These are phyloP conservation scores for Saccharomyces cerevisiae DNA, from an alignment of 805 yeast species.

Conservation along the genomic window DNA sequence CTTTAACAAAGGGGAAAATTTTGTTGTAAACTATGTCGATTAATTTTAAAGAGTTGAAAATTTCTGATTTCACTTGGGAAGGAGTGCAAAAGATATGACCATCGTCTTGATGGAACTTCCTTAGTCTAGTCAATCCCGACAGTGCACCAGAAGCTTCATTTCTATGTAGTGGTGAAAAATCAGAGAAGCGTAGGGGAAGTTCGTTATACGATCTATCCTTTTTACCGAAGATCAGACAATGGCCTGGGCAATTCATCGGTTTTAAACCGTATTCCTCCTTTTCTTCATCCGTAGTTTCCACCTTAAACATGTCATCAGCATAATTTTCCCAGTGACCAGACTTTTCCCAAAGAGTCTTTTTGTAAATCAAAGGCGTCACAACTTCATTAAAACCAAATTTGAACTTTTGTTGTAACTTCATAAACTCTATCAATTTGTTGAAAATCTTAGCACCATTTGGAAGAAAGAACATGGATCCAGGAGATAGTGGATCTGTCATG, in stretches of 20 bases:
- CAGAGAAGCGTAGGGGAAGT: slow-evolving; percentile 76
- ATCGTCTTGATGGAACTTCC: slow-evolving; percentile 96
- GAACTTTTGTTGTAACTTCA: slow-evolving; percentile 58
- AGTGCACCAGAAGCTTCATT: slow-evolving; percentile 94
- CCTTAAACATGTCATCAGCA: slow-evolving; percentile 88
- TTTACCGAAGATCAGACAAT: slow-evolving; percentile 71
- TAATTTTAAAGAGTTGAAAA: slow-evolving; percentile 59
- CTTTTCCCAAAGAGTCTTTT: slow-evolving; percentile 73
- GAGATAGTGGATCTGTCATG: slow-evolving; percentile 71
- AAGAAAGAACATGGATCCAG: slow-evolving; percentile 85
- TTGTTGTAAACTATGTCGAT: slow-evolving; percentile 66
- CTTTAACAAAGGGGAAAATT: slow-evolving; percentile 36
- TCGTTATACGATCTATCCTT: slow-evolving; percentile 78
- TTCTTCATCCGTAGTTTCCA: slow-evolving; percentile 43
- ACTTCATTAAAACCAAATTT: slow-evolving; percentile 86
- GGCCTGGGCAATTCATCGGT: slow-evolving; percentile 96
- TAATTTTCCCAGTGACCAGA: slow-evolving; percentile 97
- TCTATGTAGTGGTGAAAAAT: slow-evolving; percentile 86
- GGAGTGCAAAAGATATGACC: slow-evolving; percentile 90
- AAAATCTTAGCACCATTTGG: slow-evolving; percentile 89
- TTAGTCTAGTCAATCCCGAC: slow-evolving; percentile 83
- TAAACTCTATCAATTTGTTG: slow-evolving; percentile 68
- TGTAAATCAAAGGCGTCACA: slow-evolving; percentile 82
- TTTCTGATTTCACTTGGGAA: slow-evolving; percentile 69
- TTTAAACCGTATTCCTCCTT: slow-evolving; percentile 67